Evolutionary conservation across 2,329 filamentous ascomycete genomes (phyloP).

Genomic region (Aspergillus terreus): DNA sequence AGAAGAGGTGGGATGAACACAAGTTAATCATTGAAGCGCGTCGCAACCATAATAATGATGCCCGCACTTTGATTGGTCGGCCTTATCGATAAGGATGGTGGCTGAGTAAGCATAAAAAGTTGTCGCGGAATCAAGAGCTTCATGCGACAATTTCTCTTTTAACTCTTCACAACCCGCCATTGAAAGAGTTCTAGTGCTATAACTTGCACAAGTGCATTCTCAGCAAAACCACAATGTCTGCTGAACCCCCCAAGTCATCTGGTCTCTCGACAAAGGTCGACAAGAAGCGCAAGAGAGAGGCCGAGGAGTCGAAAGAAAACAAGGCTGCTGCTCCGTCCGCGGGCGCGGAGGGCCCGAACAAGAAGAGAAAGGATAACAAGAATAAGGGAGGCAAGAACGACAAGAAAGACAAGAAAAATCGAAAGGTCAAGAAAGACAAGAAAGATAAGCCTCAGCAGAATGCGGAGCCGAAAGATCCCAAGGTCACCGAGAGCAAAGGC

Average conservation of each 20-base stretch:
- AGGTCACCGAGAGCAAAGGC: conserved; percentile 57
- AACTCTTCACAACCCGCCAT: neutral
- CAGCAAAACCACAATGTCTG: conserved; percentile 8
- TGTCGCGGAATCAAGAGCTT: neutral
- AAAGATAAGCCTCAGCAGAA: conserved; percentile 20
- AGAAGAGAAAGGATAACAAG: conserved; percentile 25
- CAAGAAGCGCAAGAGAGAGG: conserved; percentile 40
- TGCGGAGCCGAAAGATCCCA: conserved; percentile 21
- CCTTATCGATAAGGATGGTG: conserved; percentile 16
- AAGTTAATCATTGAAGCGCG: neutral
- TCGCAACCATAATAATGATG: neutral
- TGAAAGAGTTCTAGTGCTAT: neutral
- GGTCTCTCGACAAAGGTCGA: conserved; percentile 32
- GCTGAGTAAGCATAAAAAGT: conserved; percentile 18
- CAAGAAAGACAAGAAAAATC: conserved; percentile 16
- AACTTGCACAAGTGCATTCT: neutral
- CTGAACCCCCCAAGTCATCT: conserved; percentile 17
- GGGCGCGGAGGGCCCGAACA: conserved; percentile 25
- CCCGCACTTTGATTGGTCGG: conserved; percentile 3
- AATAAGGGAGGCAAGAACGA: conserved; percentile 53
- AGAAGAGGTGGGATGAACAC: neutral
- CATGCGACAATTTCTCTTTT: neutral
- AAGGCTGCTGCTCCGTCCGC: conserved; percentile 18
- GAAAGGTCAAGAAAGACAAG: conserved; percentile 19
- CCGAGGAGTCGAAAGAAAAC: conserved; percentile 28